phyloP scores from a whole-genome alignment of 2,329 filamentous ascomycete species.

The Colletotrichum viniferum region DNA sequence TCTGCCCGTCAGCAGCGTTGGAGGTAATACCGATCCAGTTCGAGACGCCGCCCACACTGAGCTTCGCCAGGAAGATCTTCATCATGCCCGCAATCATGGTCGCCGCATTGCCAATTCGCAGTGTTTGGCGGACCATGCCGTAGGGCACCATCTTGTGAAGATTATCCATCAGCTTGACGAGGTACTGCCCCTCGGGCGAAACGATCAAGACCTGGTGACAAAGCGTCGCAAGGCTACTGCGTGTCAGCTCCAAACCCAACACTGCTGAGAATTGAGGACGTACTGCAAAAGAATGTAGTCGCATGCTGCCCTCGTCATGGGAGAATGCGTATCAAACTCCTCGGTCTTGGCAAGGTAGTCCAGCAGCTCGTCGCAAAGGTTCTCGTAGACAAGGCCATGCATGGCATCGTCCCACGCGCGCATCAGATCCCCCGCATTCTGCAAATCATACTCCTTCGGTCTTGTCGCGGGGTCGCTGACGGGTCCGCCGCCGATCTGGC shows the following conservation, averaged over 20 bases:
- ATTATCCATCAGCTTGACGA: constrained; percentile 73
- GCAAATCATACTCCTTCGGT: constrained; percentile 56
- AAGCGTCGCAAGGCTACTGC: constrained; percentile 69
- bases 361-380: constrained; percentile 69
- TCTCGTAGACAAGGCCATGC: constrained; percentile 70
- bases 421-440: constrained; percentile 63
- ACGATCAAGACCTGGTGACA: constrained; percentile 75
- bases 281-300: constrained; percentile 75
- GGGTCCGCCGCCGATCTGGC: constrained; percentile 65
- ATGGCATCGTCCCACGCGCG: constrained; percentile 71
- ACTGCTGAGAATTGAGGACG: constrained; percentile 29
- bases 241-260: not conserved
- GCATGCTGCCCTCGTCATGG: constrained; percentile 65
- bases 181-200: constrained; percentile 76
- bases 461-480: constrained; percentile 23
- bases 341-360: constrained; percentile 63
- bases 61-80: constrained; percentile 75
- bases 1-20: constrained; percentile 79
- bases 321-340: constrained; percentile 67
- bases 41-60: constrained; percentile 74
- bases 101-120: constrained; percentile 78
- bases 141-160: constrained; percentile 76
- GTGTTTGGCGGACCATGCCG: constrained; percentile 71
- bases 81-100: constrained; percentile 82
- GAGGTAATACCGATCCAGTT: constrained; percentile 80